Percentiles rank a stretch among this genome's conserved stretches.
Evolutionary conservation across 169 alveolate genomes (phyloP).

Genomic region (Plasmodium chabaudi): DNA sequence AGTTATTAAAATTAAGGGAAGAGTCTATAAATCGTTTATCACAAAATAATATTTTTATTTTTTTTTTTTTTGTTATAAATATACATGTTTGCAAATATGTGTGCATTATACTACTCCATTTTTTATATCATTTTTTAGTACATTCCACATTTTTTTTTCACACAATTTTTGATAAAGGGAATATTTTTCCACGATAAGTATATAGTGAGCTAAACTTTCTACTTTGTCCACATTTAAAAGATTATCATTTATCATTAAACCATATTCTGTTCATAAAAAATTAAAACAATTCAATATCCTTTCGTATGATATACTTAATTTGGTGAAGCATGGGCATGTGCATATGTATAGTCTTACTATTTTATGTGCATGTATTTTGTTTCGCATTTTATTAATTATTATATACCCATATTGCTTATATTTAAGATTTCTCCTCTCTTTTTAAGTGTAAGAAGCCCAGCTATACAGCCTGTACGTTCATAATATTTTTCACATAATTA

Average conservation of each 20-base stretch:
- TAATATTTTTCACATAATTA: neutral
- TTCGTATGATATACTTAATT: neutral
- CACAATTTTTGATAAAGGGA: constrained; percentile 78
- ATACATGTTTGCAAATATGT: neutral
- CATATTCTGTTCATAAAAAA: constrained; percentile 17
- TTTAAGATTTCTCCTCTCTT: constrained; percentile 19
- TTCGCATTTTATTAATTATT: neutral
- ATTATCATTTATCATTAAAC: constrained; percentile 52
- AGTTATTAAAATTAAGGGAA: constrained; percentile 78
- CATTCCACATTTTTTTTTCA: constrained; percentile 65
- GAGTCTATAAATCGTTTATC: constrained; percentile 15
- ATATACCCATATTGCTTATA: constrained; percentile 24
- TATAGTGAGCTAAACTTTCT: constrained; percentile 72
- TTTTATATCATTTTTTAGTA: neutral
- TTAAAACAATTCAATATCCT: neutral
- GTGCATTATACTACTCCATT: neutral
- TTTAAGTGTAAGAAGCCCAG: constrained; percentile 41
- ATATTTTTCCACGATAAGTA: constrained; percentile 80
- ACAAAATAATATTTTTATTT: neutral
- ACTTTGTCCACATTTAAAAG: constrained; percentile 58
- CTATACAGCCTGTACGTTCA: constrained; percentile 54
- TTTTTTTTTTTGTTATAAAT: neutral
- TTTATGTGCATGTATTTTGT: neutral
- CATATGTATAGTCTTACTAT: neutral
- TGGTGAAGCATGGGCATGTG: neutral